Base-by-base conservation (phyloP, 2,329 filamentous ascomycete genomes). In the Neofusicoccum umdonicola region DNA sequence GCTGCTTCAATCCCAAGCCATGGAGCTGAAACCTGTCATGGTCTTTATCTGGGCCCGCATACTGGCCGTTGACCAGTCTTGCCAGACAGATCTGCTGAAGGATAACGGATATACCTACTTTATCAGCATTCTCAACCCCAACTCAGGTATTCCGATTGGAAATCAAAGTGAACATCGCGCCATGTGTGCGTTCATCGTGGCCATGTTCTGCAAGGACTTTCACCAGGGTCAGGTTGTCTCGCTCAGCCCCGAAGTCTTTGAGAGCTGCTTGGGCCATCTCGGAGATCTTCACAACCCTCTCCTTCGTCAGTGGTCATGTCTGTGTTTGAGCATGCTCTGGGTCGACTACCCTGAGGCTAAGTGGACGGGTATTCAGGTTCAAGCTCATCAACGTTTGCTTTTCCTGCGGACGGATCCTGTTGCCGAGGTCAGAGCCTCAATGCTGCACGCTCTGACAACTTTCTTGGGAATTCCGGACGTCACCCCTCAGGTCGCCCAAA, bases 21-120 rank as follows among this genome's bases (percentile, higher is more conserved):
- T 92, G 52, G 95, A 99, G 77, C 81, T 99, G 67, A 98, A 98
- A 74, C 94, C 95, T 0, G 93, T 98, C 66, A 98, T 99, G 95
- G 93, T 99, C 4, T 99, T 98, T 77, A 99, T 99, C 68, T 99
- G 95, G 95, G 93, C 95, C 5, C 87, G 95, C 56, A 92, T 99
- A 48, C 87, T 99, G 68, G 95, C 95, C 7, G 95, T 99, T 5
- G 95, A 99, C 73, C 89, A 95, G 66, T 92, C 91, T 1, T 97
- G 95, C 73, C 95, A 99, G 76, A 88, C 89, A 67, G 95, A 99
- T 76, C 82, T 99, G 12, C 87, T 98, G 70, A 98, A 98, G 78
- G 95, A 99, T 74, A 97, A 93, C 71, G 95, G 95, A 6, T 98
- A 97, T 73, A 92, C 92, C 72, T 99, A 99, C 79, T 99, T 99